phyloP scores from a whole-genome alignment of 257 asterid genomes.

The Penstemon davidsonii region DNA sequence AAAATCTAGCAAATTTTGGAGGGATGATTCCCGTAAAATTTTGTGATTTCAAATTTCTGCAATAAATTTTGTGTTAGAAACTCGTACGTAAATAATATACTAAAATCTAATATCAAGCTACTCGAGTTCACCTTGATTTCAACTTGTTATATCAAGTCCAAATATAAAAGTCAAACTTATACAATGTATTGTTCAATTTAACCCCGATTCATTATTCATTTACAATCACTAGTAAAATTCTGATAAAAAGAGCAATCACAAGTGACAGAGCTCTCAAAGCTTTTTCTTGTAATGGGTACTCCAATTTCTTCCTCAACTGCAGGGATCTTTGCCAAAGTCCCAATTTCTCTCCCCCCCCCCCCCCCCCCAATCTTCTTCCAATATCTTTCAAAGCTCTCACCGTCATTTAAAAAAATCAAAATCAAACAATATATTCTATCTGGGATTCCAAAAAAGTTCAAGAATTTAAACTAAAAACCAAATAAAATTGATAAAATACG shows the following conservation, averaged over 20 bases:
- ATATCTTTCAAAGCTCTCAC: constrained; percentile 67
- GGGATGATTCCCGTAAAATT: constrained; percentile 73
- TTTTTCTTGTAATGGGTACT: constrained; percentile 54
- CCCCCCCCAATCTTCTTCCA: constrained; percentile 59
- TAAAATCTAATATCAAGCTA: no score
- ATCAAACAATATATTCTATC: no score
- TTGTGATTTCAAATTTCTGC: constrained; percentile 84
- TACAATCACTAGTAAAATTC: constrained; percentile 77
- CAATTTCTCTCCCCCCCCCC: constrained; percentile 71
- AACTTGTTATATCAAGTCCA: no score
- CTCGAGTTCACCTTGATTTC: no score
- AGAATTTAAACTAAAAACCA: background rate
- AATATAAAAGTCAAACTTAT: background rate
- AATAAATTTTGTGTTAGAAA: constrained; percentile 22
- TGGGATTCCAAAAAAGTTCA: background rate
- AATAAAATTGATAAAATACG: background rate
- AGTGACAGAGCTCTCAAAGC: constrained; percentile 60
- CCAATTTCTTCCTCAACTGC: constrained; percentile 78
- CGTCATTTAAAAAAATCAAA: constrained; percentile 21
- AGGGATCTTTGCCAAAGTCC: constrained; percentile 74
- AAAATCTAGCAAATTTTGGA: constrained; percentile 67
- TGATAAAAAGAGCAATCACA: constrained; percentile 69
- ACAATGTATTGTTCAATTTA: constrained; percentile 3
- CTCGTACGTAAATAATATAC: no score
- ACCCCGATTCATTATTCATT: no score